Evolutionary conservation across 495 filamentous ascomycete genomes (phyloP).

Genomic region (Neurospora sublineolata): DNA sequence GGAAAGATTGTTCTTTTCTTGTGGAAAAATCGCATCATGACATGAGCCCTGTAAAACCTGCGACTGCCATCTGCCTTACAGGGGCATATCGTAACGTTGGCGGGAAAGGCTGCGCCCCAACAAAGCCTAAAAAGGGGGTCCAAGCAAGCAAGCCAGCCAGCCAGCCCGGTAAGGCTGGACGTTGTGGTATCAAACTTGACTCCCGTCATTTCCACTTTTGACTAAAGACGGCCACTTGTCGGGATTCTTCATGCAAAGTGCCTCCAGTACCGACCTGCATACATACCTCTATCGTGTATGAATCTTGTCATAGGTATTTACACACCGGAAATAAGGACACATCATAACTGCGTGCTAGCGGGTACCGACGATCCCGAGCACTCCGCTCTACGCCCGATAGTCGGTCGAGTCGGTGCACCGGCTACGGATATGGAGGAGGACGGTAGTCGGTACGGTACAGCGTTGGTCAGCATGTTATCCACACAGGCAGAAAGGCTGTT

Average conservation of each 20-base stretch:
- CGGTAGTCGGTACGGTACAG: neutral
- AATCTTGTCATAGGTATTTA: neutral
- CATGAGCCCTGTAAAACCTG: neutral
- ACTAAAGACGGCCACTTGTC: neutral
- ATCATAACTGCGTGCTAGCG: neutral
- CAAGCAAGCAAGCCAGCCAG: neutral
- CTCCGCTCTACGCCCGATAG: neutral
- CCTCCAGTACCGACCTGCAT: neutral
- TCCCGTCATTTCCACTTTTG: neutral
- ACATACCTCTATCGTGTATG: neutral
- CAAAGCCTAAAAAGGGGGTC: neutral
- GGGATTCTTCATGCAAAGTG: neutral
- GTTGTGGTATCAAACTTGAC: neutral
- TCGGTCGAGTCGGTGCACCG: neutral
- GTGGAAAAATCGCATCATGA: neutral
- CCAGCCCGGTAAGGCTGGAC: neutral
- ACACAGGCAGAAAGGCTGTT: neutral
- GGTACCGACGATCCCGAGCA: neutral
- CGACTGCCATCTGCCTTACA: neutral
- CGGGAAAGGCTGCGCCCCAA: neutral
- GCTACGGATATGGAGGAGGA: neutral
- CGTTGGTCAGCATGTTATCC: neutral
- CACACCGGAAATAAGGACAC: neutral
- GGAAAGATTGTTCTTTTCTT: neutral
- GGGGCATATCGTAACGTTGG: neutral